Percentiles rank a stretch among this genome's conserved stretches.
Evolutionary conservation across 1,284 basidiomycete species (phyloP).

Genomic region (Tranzscheliella williamsii): DNA sequence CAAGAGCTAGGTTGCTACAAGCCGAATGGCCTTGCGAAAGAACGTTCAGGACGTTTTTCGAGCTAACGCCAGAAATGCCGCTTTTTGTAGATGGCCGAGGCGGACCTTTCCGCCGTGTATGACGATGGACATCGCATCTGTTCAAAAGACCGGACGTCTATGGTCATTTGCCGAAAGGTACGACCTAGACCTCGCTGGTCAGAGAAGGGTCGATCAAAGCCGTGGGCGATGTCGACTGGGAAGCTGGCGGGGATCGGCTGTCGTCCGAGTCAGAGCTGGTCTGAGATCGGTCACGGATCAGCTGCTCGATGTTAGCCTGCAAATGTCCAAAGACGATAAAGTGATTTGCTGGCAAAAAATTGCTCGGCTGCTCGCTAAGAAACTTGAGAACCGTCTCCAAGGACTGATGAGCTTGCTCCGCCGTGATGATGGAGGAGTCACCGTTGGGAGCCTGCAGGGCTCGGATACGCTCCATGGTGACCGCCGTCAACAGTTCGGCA

Average conservation of each 20-base stretch:
- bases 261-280: not conserved
- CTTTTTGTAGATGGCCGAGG: too few species aligned
- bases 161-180: too few species aligned
- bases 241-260: not conserved
- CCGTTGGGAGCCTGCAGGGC: conserved; percentile 7
- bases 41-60: too few species aligned
- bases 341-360: conserved; percentile 22
- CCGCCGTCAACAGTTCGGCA: conserved; percentile 8
- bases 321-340: conserved; percentile 29
- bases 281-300: conserved; percentile 6
- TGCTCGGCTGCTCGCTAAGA: conserved; percentile 31
- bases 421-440: conserved; percentile 12
- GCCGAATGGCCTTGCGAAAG: too few species aligned
- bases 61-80: too few species aligned
- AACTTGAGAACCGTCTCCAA: conserved; percentile 28
- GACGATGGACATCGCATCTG: too few species aligned
- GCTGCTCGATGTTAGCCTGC: conserved; percentile 34
- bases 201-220: too few species aligned
- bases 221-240: not conserved
- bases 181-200: too few species aligned
- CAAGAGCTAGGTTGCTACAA: too few species aligned
- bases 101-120: too few species aligned
- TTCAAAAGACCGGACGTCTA: too few species aligned
- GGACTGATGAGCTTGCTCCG: conserved; percentile 27
- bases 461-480: conserved; percentile 13